Percentiles rank a stretch among this genome's conserved stretches.
Evolutionary conservation across 495 filamentous ascomycete species (phyloP).

Genomic region (Chaetomium cochliodes): DNA sequence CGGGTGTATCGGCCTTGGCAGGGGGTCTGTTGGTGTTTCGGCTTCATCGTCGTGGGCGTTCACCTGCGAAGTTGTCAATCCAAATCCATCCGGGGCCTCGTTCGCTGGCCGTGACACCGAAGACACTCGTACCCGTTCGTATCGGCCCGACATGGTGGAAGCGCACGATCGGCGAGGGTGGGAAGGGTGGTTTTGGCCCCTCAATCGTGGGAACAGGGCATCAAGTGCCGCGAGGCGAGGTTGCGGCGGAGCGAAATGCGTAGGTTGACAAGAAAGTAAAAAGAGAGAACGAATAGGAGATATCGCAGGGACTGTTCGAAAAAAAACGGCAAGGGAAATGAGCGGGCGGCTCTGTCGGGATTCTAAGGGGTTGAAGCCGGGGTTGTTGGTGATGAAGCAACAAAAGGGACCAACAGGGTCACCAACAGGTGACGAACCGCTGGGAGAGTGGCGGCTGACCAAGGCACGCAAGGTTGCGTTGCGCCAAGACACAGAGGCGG

Average conservation of each 20-base stretch:
- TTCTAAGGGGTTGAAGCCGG: background rate
- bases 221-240: conserved; percentile 7
- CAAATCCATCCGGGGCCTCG: background rate
- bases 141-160: conserved; percentile 74
- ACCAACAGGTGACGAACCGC: conserved; percentile 8
- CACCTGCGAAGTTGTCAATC: conserved; percentile 33
- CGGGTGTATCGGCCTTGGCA: conserved; percentile 40
- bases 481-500: conserved; percentile 7
- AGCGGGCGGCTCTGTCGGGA: conserved; percentile 9
- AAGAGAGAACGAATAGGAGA: conserved; percentile 4
- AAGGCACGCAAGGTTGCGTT: conserved; percentile 12
- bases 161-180: conserved; percentile 2
- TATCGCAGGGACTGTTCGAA: background rate
- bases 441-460: conserved; percentile 17
- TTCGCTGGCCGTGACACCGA: background rate
- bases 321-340: conserved; percentile 15
- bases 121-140: conserved; percentile 70
- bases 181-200: background rate
- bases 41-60: conserved; percentile 51
- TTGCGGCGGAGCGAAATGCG: background rate
- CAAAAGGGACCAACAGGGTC: background rate
- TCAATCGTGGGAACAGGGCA: conserved; percentile 10
- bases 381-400: conserved; percentile 17
- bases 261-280: background rate
- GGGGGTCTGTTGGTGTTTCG: conserved; percentile 38